Conservation (phyloP, 768 basidiomycete genomes). For the Lentinula raphanica region DNA sequence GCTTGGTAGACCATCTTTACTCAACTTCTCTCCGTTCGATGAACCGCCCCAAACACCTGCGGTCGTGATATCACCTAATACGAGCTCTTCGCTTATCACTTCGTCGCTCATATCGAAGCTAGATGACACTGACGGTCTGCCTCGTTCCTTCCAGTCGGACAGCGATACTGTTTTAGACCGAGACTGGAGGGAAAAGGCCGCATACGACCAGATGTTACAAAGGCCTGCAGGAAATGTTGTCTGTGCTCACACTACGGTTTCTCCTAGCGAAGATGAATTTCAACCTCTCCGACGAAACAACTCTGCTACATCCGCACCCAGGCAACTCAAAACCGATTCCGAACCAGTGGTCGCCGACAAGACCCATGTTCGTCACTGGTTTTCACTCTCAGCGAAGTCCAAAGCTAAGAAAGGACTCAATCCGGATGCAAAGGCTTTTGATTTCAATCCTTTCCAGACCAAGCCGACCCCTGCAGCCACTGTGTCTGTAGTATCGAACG, state of each 20-base stretch:
- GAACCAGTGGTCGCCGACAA: constrained; percentile 22
- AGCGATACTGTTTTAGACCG: constrained; percentile 46
- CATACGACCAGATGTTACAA: not conserved
- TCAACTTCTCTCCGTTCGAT: constrained; percentile 56
- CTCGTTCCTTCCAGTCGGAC: constrained; percentile 48
- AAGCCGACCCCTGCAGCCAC: constrained; percentile 12
- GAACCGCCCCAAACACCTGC: constrained; percentile 24
- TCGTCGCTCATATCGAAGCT: constrained; percentile 52
- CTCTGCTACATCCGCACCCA: constrained; percentile 28
- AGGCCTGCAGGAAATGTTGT: not conserved
- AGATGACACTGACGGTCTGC: constrained; percentile 33
- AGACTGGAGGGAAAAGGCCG: constrained; percentile 38
- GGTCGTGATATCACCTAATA: constrained; percentile 29
- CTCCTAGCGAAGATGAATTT: constrained; percentile 20
- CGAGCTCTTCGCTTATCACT: constrained; percentile 49
- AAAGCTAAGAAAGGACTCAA: constrained; percentile 68
- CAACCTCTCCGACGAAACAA: constrained; percentile 27
- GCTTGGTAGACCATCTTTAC: constrained; percentile 17
- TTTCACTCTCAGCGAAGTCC: constrained; percentile 36
- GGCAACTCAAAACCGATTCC: constrained; percentile 9
- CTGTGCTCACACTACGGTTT: not conserved
- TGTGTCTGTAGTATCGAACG: constrained; percentile 9
- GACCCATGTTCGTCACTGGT: constrained; percentile 41
- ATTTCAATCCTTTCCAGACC: constrained; percentile 34
- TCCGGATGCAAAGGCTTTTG: constrained; percentile 84